Base-by-base conservation (phyloP, 371 early-diverging fungal species). In the Amoeboradix gromovi region DNA sequence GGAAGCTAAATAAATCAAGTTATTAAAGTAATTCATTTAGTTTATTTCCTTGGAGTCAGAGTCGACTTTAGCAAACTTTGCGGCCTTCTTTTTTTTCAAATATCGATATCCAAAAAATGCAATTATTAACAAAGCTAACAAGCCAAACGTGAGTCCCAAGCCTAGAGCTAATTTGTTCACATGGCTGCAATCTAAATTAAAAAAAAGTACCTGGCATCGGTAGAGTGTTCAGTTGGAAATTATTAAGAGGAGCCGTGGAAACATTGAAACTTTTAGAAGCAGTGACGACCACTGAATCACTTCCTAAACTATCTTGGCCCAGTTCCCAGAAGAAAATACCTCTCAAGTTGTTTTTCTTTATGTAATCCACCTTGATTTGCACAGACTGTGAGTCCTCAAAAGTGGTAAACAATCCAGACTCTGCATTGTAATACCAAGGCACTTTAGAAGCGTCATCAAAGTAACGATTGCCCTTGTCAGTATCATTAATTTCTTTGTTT, bases 261-360 rank as follows among this genome's bases (percentile, higher is more conserved):
- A n/a, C n/a, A n/a, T n/a, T n/a, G n/a, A n/a, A n/a, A n/a, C n/a
- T n/a, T n/a, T n/a, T n/a, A n/a, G n/a, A n/a, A n/a, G n/a, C n/a
- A n/a, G n/a, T 48, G 48, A 22, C 48, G 48, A 48, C 48, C 22
- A 12, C 48, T 48, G 22, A 48, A 22, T 48, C 12, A 48, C 22
- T 22, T 48, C 12, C 22, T 22, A 48, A 48, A 30, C 17, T 12
- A 68, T 68, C 68, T 68, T 29, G 28, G 17, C 17, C 17, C 1
- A 68, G 1, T 30, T 68, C 68, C 68, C 68, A 68, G 5, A 30
- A 17, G 17, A 68, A 30, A 30, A 68, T 68, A 17, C 68, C 68
- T 28, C 68, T 29, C 30, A 68, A 30, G 1, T 68, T 30, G 17
- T 68, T 12, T 1, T 17, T 12, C 17, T 17, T 28, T 28, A 30